Percentiles rank a stretch among this genome's conserved stretches.
phyloP scores from a whole-genome alignment of 139 green algal species.

The Choricystis sp. region DNA sequence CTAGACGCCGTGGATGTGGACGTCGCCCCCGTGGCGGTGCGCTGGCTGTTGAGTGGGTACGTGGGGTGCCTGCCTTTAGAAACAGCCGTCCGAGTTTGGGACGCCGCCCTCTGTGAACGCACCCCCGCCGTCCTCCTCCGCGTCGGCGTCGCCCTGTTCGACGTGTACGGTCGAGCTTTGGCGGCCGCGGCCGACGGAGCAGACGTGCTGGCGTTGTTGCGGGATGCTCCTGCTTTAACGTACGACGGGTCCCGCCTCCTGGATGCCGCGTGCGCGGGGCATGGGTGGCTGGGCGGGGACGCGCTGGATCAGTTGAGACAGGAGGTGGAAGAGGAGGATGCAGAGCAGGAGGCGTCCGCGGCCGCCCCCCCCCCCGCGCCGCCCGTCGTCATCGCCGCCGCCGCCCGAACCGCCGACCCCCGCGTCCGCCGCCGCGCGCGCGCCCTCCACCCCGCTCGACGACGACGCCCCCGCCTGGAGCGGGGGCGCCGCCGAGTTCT shows the following conservation, averaged over 20 bases:
- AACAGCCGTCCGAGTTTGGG: constrained; percentile 63
- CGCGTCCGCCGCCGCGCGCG: not conserved
- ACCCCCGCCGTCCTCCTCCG: constrained; percentile 52
- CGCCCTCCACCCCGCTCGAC: not conserved
- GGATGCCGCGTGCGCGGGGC: constrained; percentile 15
- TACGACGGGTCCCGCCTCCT: constrained; percentile 40
- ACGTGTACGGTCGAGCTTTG: constrained; percentile 49
- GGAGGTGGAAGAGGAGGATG: too few relatives aligned
- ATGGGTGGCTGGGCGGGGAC: not conserved
- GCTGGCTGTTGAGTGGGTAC: constrained; percentile 80
- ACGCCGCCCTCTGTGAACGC: constrained; percentile 60
- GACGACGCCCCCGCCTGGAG: not conserved
- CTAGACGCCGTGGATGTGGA: constrained; percentile 43
- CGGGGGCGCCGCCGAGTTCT: not conserved
- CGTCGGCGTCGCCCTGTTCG: constrained; percentile 49
- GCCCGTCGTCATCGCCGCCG: not conserved
- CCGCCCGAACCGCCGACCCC: not conserved
- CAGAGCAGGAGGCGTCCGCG: not conserved
- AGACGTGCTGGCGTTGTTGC: constrained; percentile 36
- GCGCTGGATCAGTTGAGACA: not conserved
- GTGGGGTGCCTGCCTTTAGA: constrained; percentile 78
- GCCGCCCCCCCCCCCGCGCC: too few relatives aligned
- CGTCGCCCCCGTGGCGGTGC: constrained; percentile 25
- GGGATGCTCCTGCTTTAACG: constrained; percentile 38
- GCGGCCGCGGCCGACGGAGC: constrained; percentile 23